A percentile compares a stretch with the other conserved stretches of the same genome.
Conservation (phyloP, 768 basidiomycete genomes). For the Polyporus arcularius region DNA sequence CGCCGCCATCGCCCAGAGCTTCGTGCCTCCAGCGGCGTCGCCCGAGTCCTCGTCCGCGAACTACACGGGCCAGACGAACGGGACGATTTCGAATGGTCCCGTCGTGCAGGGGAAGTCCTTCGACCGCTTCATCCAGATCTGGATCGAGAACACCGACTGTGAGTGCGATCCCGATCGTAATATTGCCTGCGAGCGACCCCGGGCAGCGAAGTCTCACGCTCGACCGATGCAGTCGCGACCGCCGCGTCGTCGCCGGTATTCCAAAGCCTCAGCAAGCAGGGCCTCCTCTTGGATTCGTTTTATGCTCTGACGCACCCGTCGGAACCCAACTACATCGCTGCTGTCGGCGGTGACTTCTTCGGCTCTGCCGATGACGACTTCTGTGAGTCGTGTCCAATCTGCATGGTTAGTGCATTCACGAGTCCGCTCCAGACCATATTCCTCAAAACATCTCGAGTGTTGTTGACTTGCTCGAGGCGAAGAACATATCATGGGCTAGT, state of each 20-base stretch:
- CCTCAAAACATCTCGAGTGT: slow-evolving; percentile 55
- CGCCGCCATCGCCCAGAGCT: slow-evolving; percentile 30
- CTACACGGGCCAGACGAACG: slow-evolving; percentile 45
- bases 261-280: slow-evolving; percentile 45
- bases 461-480: slow-evolving; percentile 60
- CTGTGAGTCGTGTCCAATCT: slow-evolving; percentile 26
- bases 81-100: slow-evolving; percentile 41
- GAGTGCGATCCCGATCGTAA: slow-evolving; percentile 5
- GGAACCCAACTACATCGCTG: slow-evolving; percentile 60
- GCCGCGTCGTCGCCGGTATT: slow-evolving; percentile 32
- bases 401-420: not conserved
- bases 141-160: slow-evolving; percentile 67
- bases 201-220: not conserved
- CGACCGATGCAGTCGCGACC: slow-evolving; percentile 12
- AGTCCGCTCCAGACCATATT: slow-evolving; percentile 24
- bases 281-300: slow-evolving; percentile 45
- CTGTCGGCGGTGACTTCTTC: slow-evolving; percentile 54
- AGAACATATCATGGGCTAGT: slow-evolving; percentile 58
- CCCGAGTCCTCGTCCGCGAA: slow-evolving; percentile 33
- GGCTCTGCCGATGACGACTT: slow-evolving; percentile 47
- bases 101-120: slow-evolving; percentile 45
- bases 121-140: slow-evolving; percentile 54
- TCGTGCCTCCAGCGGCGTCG: slow-evolving; percentile 30
- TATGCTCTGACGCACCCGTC: slow-evolving; percentile 59
- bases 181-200: not conserved